These are phyloP conservation scores for Xylaria sp. DNA, from an alignment of 2,329 filamentous ascomycete species.

Conservation along the genomic window DNA sequence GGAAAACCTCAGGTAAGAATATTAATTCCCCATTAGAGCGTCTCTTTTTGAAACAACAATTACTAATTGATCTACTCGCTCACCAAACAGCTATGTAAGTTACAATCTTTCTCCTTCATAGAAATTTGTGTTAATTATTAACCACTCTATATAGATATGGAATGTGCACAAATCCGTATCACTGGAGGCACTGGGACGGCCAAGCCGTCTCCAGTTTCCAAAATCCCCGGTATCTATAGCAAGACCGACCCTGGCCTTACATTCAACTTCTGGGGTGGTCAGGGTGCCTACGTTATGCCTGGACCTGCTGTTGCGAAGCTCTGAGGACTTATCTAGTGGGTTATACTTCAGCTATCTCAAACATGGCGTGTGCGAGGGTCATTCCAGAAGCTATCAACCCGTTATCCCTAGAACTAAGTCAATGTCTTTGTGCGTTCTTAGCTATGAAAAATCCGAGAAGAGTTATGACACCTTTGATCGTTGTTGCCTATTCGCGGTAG, in stretches of 20 bases:
- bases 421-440: background rate
- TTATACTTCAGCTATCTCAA: background rate
- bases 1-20: slow-evolving; percentile 44
- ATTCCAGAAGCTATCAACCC: background rate
- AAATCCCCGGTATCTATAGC: slow-evolving; percentile 54
- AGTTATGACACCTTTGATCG: background rate
- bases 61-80: background rate
- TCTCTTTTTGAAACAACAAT: background rate
- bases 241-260: slow-evolving; percentile 41
- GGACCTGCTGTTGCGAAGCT: slow-evolving; percentile 39
- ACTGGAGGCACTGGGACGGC: slow-evolving; percentile 38
- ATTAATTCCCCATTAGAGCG: background rate
- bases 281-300: slow-evolving; percentile 43
- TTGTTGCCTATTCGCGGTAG: background rate
- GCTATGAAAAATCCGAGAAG: background rate
- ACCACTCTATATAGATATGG: slow-evolving; percentile 36
- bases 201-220: slow-evolving; percentile 43
- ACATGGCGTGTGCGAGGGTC: background rate
- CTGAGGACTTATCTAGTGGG: background rate
- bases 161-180: slow-evolving; percentile 44
- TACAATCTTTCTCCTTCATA: background rate
- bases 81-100: slow-evolving; percentile 27
- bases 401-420: background rate
- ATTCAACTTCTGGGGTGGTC: slow-evolving; percentile 44
- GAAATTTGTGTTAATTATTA: slow-evolving; percentile 10